Percentiles rank a stretch among this genome's conserved stretches.
Evolutionary conservation across 1,284 basidiomycete species (phyloP).

Genomic region (Ganoderma lucidum): DNA sequence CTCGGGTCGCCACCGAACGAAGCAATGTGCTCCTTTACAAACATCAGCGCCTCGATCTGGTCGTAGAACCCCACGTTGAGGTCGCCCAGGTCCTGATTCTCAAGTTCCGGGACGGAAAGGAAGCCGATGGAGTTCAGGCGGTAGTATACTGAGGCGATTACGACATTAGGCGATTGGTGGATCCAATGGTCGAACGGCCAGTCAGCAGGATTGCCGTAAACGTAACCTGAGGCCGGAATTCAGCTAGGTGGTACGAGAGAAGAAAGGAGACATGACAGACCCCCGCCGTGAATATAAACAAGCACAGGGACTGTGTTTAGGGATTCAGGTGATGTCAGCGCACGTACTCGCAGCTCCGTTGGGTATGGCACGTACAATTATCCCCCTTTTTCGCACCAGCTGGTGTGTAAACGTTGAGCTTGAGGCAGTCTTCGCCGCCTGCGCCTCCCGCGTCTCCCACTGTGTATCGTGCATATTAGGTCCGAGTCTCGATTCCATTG

Average conservation of each 20-base stretch:
- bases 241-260: not conserved
- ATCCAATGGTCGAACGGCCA: conserved; percentile 52
- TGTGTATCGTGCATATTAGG: conserved; percentile 26
- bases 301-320: conserved; percentile 60
- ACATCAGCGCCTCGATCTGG: conserved; percentile 66
- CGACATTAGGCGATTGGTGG: conserved; percentile 47
- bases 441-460: conserved; percentile 63
- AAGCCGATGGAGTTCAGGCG: conserved; percentile 54
- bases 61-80: conserved; percentile 70
- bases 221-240: conserved; percentile 49
- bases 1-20: conserved; percentile 69
- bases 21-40: conserved; percentile 66
- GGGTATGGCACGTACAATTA: conserved; percentile 36
- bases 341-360: not conserved
- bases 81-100: conserved; percentile 51
- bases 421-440: conserved; percentile 62
- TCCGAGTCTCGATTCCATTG: no score
- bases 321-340: not conserved
- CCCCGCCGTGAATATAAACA: conserved; percentile 74
- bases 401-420: conserved; percentile 52
- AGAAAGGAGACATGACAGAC: conserved; percentile 37
- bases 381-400: conserved; percentile 41
- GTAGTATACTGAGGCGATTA: conserved; percentile 55
- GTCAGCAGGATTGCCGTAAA: conserved; percentile 62
- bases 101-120: conserved; percentile 52